A percentile compares a stretch with the other conserved stretches of the same genome.
phyloP scores from a whole-genome alignment of 2,329 filamentous ascomycete species.

The Tolypocladium guangdongense region DNA sequence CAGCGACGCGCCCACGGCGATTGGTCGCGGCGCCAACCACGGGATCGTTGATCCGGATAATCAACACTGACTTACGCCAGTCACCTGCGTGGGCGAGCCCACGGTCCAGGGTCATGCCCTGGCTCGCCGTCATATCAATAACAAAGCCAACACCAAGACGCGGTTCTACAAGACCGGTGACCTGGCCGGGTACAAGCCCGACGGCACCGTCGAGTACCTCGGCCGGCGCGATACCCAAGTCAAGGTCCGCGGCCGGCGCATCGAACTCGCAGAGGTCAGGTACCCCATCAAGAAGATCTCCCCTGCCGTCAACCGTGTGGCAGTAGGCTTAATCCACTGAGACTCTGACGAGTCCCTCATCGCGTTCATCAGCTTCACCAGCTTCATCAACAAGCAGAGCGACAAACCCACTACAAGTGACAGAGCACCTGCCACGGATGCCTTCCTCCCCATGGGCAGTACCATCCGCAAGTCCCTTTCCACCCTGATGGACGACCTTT shows the following conservation, averaged over 20 bases:
- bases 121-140: neutral
- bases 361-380: neutral
- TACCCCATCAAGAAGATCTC: too few species aligned
- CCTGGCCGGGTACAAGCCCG: constrained; percentile 17
- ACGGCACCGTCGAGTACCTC: constrained; percentile 8
- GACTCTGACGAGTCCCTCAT: neutral
- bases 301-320: neutral
- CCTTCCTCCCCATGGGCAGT: neutral
- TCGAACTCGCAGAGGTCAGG: neutral
- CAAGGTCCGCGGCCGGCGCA: constrained; percentile 14
- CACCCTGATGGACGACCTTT: too few species aligned
- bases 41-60: neutral
- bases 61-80: neutral
- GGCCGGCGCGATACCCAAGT: constrained; percentile 14
- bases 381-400: neutral
- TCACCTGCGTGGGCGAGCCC: neutral
- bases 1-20: neutral
- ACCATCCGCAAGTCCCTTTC: too few species aligned
- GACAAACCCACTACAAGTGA: neutral
- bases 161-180: constrained; percentile 9
- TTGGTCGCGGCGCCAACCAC: neutral
- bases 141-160: constrained; percentile 7
- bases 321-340: neutral
- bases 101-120: neutral
- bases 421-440: neutral